Base-by-base conservation (phyloP, 441 rosid genomes). In the Populus hybrid region DNA sequence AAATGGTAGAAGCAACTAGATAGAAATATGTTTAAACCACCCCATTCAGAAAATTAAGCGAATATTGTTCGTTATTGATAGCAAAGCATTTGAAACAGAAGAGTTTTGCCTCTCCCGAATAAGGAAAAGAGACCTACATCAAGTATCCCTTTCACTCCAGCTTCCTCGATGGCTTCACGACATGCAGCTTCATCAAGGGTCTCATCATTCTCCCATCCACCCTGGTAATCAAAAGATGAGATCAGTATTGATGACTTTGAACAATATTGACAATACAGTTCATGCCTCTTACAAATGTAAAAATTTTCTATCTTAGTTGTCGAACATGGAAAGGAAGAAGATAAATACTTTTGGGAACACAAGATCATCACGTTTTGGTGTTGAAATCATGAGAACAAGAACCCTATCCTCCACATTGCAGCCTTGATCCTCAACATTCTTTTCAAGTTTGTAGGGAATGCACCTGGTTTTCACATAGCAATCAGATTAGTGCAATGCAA, bases 121-220 rank as follows among this genome's bases (percentile, higher is more conserved):
- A 66, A 28, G 40, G 65, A 67, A 32, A 50, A 67, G 66, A 71
- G 66, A 79, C 85, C 34, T 85, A 91, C 98, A 81, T 85, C 86
- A 24, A 94, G 89, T 63, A 79, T 82, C 85, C 98, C 98, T 86
- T 81, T 89, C 16, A 94, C 93, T 84, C 98, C 98, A 0, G 98
- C 97, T 80, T 94, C 98, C 87, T 94, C 98, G 66, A 88, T 79
- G 28, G 98, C 94, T 88, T 93, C 98, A 26, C 98, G 95, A 79
- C 95, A 82, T 16, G 98, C 98, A 70, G 98, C 97, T 86, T 94
- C 94, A 32, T 77, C 77, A 50, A 90, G 81, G 61, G 97, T 90
- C 82, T 94, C 98, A 81, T 94, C 98, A 82, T 94, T 86, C 81
- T 94, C 98, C 98, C 98, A 94, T 78, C 97, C 98, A 67, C 98